Evolutionary conservation across 305 asterid genomes (phyloP), one percentile per base, ranked within the genome.

Genomic region (Solanum chacoense): DNA sequence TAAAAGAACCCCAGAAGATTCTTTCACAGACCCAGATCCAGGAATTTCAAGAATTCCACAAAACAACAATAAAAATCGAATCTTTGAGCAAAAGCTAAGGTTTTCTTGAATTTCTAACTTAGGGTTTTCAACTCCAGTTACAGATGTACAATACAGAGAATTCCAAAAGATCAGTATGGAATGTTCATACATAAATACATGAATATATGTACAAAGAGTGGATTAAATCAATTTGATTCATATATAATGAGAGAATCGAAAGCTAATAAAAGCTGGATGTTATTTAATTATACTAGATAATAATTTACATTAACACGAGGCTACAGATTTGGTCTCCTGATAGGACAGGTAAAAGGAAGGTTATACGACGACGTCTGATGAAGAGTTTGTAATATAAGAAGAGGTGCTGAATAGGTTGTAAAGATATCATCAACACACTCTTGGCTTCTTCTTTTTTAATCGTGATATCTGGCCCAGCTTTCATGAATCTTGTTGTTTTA

Each of bases 11-110:
- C 63, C 59, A n/a, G 36, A 40, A 80, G 36, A n/a, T 76, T 50
- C 32, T 74, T 59, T 55, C 45, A 84, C 87, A 84, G 32, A 84
- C 87, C 75, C 87, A 84, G 87, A 84, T 84, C 87, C 87, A 55
- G n/a, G 11, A 84, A 84, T 55, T 84, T 20, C 87, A 84, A 59
- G 75, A 84, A 84, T 84, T 59, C 87, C 45, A 29, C 32, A 59
- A 84, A 50, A 29, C 73, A 83, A 20, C 8, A 20, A 50, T 10
- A 0, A 59, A 32, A 84, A 11, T 11, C 2, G 31, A 84, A 84
- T 55, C 32, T 84, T 84, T 84, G 29, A 11, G 29, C 86, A 45
- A 79, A 79, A 79, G 16, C 24, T 26, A 40, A 40, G 65, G 8
- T 7, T 79, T 79, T 77, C 55, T 77, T 36, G 55, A 78, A 78